Conservation (phyloP, 768 basidiomycete species). For the Calocera viscosa region DNA sequence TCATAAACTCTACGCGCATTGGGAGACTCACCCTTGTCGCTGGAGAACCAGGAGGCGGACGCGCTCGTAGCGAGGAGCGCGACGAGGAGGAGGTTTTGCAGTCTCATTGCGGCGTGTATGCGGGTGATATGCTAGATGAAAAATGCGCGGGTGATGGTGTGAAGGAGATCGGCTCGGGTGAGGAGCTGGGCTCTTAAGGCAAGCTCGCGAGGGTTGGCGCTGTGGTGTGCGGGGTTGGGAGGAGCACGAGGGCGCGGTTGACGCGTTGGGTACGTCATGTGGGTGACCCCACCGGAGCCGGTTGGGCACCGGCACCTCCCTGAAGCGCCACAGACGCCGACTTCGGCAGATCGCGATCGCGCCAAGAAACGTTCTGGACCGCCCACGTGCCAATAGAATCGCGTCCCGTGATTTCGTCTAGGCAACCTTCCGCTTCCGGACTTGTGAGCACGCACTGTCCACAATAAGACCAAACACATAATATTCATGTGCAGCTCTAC, state of each 20-base stretch:
- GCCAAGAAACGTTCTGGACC: not conserved
- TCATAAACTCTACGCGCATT: constrained; percentile 25
- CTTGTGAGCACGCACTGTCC: too few species aligned
- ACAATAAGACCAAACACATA: too few species aligned
- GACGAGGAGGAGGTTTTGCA: constrained; percentile 20
- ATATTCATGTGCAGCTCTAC: too few species aligned
- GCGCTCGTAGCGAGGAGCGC: constrained; percentile 30
- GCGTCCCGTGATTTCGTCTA: too few species aligned
- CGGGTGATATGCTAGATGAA: not conserved
- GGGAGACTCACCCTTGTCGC: constrained; percentile 16
- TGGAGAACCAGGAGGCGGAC: constrained; percentile 45
- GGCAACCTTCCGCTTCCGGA: too few species aligned
- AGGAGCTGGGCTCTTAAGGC: not conserved
- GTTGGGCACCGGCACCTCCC: not conserved
- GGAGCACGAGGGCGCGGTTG: not conserved
- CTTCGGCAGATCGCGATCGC: not conserved
- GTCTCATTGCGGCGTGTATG: not conserved
- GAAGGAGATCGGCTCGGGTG: not conserved
- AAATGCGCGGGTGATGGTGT: not conserved
- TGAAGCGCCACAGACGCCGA: not conserved
- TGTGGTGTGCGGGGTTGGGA: not conserved
- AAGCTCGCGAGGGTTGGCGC: not conserved
- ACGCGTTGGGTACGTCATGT: constrained; percentile 2
- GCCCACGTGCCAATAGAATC: too few species aligned
- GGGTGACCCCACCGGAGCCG: constrained; percentile 4